Evolutionary conservation across 2,329 filamentous ascomycete species (phyloP), one percentile per base, ranked within the genome.

Genomic region (Cordyceps militaris): DNA sequence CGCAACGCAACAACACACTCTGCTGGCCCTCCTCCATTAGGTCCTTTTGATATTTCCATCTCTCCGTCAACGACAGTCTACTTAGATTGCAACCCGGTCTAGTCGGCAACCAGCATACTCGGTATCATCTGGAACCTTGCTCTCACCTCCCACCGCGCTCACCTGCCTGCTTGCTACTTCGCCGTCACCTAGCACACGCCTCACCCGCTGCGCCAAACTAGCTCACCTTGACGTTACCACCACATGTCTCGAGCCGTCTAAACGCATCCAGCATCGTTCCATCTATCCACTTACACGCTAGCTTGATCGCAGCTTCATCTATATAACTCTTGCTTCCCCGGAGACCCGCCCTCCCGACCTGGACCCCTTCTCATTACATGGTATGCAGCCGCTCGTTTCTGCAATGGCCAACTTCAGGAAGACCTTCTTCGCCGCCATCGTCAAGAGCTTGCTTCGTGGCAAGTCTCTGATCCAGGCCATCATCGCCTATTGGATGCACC

Each of bases 381-480:
- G 71, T 70, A 75, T 78, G 77, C 76, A 73, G 72, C 71, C 76
- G 65, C 71, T 82, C 76, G 72, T 75, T 76, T 74, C 74, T 74
- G 75, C 77, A 69, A 86, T 85, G 82, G 73, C 77, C 67, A 76
- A 74, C 52, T 71, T 86, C 64, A 79, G 76, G 63, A 79, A 78
- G 69, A 75, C 76, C 49, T 71, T 86, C 65, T 64, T 81, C 60
- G 74, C 79, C 62, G 81, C 80, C 60, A 70, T 80, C 56, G 65
- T 84, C 67, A 83, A 78, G 72, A 82, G 80, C 64, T 74, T 86
- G 57, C 71, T 83, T 51, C 76, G 78, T 53, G 83, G 83, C 63
- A 84, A 80, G 71, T 82, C 81, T 51, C 71, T 85, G 61, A 68
- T 86, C 59, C 77, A 82, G 65, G 79, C 81, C 52, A 71, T 85